Base-by-base conservation (phyloP, 177 flowering plant species). In the Vitis hybrid region DNA sequence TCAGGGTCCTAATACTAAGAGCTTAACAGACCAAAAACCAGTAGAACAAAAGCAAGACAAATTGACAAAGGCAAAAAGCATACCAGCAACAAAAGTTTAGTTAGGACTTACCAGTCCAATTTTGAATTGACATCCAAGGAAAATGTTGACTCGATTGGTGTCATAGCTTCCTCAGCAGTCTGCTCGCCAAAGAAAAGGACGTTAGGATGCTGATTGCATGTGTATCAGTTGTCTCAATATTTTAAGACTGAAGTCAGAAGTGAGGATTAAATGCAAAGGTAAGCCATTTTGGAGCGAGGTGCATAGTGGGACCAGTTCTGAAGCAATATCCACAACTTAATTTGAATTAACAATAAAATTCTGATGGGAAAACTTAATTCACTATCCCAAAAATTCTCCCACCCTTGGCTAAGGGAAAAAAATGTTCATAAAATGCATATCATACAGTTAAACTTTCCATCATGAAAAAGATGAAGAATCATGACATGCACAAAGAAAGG, bases 161-260 rank as follows among this genome's bases (percentile, higher is more conserved):
- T 95, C 99, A 95, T 95, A 69, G 99, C 99, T 85, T 92, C 97
- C 84, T 92, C 92, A 74, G 99, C 99, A 75, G 98, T 95, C 99
- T 95, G 89, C 70, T 70, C 38, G 71, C 11, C n/a, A 62, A 75
- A n/a, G 47, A 17, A 24, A n/a, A 2, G 9, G 13, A 52, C 11
- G 8, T 22, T 58, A 33, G 52, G 17, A 59, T 17, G 22, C 64
- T 59, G 9, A 49, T 12, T 47, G 24, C 22, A 68, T 4, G 19
- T 11, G 11, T 11, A 68, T 44, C 53, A 38, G 4, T 56, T 56
- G 44, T 18, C n/a, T 57, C 31, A 18, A 8, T 4, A 15, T 44
- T 18, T 49, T 11, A 66, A 54, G 60, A 15, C 55, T 4, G 44
- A 33, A 33, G 44, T 33, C 44, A 33, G 44, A 19, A 38, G 13